Evolutionary conservation across 371 early-diverging fungal species (phyloP).

Genomic region (Mucor mucedo): DNA sequence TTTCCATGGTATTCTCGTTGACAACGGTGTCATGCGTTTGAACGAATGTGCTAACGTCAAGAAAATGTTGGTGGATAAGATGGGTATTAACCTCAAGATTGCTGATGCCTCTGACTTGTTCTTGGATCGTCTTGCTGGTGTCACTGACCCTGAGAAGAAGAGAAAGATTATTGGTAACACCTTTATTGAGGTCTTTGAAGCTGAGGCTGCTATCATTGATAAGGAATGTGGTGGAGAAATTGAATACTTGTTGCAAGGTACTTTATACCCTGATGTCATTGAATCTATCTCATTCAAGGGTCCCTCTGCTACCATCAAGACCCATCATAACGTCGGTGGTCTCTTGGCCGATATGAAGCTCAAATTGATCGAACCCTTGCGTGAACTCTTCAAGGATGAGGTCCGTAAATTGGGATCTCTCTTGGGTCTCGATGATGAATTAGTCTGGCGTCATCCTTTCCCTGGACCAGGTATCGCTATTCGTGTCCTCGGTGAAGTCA

Average conservation of each 20-base stretch:
- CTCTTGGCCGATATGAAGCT: slow-evolving; percentile 95
- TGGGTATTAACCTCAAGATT: slow-evolving; percentile 94
- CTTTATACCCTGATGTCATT: slow-evolving; percentile 98
- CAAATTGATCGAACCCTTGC: slow-evolving; percentile 96
- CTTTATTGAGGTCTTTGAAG: slow-evolving; percentile 96
- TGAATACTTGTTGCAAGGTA: slow-evolving; percentile 96
- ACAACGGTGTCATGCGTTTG: slow-evolving; percentile 98
- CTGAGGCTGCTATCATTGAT: slow-evolving; percentile 89
- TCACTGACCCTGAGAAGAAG: slow-evolving; percentile 95
- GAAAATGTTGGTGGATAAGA: slow-evolving; percentile 81
- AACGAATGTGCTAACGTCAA: slow-evolving; percentile 91
- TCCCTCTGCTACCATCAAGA: slow-evolving; percentile 97
- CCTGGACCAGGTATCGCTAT: slow-evolving; percentile 99
- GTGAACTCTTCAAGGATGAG: slow-evolving; percentile 98
- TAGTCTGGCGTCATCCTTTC: slow-evolving; percentile 99
- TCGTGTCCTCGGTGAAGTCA: slow-evolving; percentile 95
- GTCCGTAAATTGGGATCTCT: slow-evolving; percentile 91
- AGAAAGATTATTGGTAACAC: slow-evolving; percentile 98
- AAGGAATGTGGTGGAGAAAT: slow-evolving; percentile 75
- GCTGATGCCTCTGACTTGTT: slow-evolving; percentile 91
- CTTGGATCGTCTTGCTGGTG: slow-evolving; percentile 85
- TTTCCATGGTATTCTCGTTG: slow-evolving; percentile 97
- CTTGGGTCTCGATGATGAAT: slow-evolving; percentile 90
- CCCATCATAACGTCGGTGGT: slow-evolving; percentile 98
- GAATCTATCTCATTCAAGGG: slow-evolving; percentile 99